A percentile compares a stretch with the other conserved stretches of the same genome.
Conservation (phyloP, 306 rosid genomes). For the Myrica gale region DNA sequence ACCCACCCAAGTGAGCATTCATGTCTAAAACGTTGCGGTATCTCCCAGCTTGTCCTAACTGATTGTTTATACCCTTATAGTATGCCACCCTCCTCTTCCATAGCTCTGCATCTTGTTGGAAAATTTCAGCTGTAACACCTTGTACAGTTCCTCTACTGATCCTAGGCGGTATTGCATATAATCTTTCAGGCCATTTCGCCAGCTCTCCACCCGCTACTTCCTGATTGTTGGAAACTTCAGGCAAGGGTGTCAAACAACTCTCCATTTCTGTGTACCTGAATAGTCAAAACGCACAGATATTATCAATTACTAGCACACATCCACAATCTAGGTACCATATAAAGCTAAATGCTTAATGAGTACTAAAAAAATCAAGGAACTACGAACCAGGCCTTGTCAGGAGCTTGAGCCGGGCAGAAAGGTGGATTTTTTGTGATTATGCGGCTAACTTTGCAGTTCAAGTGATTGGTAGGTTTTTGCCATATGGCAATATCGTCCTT, state of each 20-base stretch:
- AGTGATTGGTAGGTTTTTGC: conserved; percentile 72
- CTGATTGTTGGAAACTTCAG: conserved; percentile 49
- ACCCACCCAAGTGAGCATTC: conserved; percentile 85
- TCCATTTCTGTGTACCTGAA: conserved; percentile 71
- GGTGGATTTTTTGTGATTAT: conserved; percentile 34
- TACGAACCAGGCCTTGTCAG: conserved; percentile 67
- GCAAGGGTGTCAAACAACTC: conserved; percentile 67
- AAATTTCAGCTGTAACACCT: conserved; percentile 45
- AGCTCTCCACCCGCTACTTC: conserved; percentile 66
- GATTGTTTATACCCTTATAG: conserved; percentile 52
- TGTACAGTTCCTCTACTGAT: conserved; percentile 51
- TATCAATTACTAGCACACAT: background rate
- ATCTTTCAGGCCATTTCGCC: conserved; percentile 67
- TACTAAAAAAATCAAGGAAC: background rate
- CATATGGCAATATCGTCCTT: conserved; percentile 71
- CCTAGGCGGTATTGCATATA: conserved; percentile 65
- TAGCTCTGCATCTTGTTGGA: conserved; percentile 43
- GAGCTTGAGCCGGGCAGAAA: conserved; percentile 46
- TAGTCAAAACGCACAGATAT: background rate
- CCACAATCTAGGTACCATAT: background rate
- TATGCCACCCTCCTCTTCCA: conserved; percentile 67
- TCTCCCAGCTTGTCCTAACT: conserved; percentile 55
- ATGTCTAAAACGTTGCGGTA: conserved; percentile 78
- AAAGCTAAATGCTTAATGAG: background rate
- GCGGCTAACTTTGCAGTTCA: conserved; percentile 45